Conservation (phyloP, 139 green algal species). For the Micractinium sp. region DNA sequence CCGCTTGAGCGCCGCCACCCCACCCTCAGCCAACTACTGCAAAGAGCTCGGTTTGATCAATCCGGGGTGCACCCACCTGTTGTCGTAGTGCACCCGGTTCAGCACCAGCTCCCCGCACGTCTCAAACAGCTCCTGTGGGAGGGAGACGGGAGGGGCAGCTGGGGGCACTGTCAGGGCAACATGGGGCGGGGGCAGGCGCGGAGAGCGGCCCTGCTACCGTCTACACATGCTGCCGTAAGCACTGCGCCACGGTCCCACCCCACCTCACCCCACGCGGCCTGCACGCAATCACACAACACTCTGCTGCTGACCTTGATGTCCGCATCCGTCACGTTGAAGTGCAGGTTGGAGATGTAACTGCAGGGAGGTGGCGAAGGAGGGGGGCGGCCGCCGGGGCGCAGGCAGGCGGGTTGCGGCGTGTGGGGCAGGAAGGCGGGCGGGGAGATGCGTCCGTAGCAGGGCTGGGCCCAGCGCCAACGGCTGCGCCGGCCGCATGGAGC, state of each 20-base stretch:
- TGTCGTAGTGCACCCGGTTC: constrained; percentile 50
- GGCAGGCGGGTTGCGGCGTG: background rate
- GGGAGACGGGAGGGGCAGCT: background rate
- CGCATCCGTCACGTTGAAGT: constrained; percentile 60
- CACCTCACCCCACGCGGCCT: background rate
- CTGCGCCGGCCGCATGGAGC: no score
- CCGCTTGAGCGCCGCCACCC: no score
- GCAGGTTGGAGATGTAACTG: constrained; percentile 67
- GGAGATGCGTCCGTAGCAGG: background rate
- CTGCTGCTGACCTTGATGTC: constrained; percentile 55
- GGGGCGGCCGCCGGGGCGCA: background rate
- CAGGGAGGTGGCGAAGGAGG: background rate
- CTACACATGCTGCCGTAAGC: background rate
- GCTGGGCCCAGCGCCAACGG: no score
- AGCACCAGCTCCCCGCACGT: constrained; percentile 51
- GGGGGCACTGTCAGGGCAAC: background rate
- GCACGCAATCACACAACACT: background rate
- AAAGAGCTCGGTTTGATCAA: no score
- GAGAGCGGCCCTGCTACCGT: background rate
- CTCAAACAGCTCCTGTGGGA: constrained; percentile 61
- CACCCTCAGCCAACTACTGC: background rate
- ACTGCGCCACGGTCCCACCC: background rate
- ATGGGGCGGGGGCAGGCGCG: background rate
- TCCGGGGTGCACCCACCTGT: constrained; percentile 36
- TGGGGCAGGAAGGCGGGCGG: background rate